A percentile compares a stretch with the other conserved stretches of the same genome.
Conservation (phyloP, 768 basidiomycete genomes). For the Kwoniella sp. region DNA sequence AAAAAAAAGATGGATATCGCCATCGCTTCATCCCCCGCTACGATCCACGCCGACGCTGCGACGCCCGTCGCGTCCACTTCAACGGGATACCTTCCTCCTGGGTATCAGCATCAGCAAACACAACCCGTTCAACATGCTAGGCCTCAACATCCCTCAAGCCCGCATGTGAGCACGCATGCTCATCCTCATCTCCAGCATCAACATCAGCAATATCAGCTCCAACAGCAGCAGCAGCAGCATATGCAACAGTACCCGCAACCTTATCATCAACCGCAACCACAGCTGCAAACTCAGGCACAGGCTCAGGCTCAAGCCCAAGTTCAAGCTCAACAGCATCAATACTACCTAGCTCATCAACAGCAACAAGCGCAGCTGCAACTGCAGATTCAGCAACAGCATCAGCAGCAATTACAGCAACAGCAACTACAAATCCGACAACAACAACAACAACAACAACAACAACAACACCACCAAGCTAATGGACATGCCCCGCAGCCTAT, state of each 20-base stretch:
- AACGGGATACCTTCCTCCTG: background rate
- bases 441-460: background rate
- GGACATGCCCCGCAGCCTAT: background rate
- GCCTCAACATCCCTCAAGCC: background rate
- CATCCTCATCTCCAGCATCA: conserved; percentile 6
- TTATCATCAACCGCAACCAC: conserved; percentile 1
- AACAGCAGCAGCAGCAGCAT: conserved; percentile 1
- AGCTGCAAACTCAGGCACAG: background rate
- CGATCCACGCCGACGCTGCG: conserved; percentile 5
- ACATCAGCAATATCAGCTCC: background rate
- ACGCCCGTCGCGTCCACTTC: background rate
- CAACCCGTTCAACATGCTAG: background rate
- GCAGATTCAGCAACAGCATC: conserved; percentile 1
- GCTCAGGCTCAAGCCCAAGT: background rate
- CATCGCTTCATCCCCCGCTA: conserved; percentile 10
- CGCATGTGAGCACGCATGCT: background rate
- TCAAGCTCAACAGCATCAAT: background rate
- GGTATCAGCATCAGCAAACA: background rate
- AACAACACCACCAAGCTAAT: background rate
- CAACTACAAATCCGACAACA: background rate
- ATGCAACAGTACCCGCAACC: background rate
- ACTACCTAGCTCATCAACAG: background rate
- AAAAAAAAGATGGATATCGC: conserved; percentile 14
- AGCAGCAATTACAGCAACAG: background rate
- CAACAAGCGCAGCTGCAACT: background rate